Base-by-base conservation (phyloP, 2,329 filamentous ascomycete genomes). In the Cadophora malorum region DNA sequence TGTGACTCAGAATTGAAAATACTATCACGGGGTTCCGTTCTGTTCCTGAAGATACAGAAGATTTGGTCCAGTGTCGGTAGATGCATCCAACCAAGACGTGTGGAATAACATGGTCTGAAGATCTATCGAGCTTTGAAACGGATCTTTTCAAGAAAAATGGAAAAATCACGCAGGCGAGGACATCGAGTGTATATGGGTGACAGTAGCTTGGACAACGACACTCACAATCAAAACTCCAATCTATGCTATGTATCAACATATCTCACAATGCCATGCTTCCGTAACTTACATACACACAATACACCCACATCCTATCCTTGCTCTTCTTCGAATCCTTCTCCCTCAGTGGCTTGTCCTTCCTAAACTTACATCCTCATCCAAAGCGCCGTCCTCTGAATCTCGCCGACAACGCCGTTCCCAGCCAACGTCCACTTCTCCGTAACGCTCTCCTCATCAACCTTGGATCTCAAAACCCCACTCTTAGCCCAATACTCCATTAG, bases 401-500 rank as follows among this genome's bases (percentile, higher is more conserved):
- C 93, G 8, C 93, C 94, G 56, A 97, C 84, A 63, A 95, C 86
- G 19, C 94, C 94, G 75, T 91, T 89, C 25, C 93, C 93, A 60
- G 90, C 88, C 73, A 97, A 78, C 60, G 89, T 89, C 94, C 94
- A 97, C 81, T 93, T 92, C 84, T 96, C 91, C 25, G 86, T 84
- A 45, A 97, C 90, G 70, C 86, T 84, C 71, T 82, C 83, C 76
- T 94, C 89, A 75, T 92, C 90, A 61, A 97, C 84, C 56, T 83
- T 84, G 69, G 86, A 83, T 71, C 91, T 87, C 76, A 97, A 78
- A 77, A 97, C 83, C 14, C 95, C 96, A 79, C 93, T 96, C 45
- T 88, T 88, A 5, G 93, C 94, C 84, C 95, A 98, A 81, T 97
- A 98, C 82, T 97, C 94, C 88, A 98, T 90, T 74, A 97, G 83